Base-by-base conservation (phyloP, 768 basidiomycete genomes). In the Rhodotorula diobovata region DNA sequence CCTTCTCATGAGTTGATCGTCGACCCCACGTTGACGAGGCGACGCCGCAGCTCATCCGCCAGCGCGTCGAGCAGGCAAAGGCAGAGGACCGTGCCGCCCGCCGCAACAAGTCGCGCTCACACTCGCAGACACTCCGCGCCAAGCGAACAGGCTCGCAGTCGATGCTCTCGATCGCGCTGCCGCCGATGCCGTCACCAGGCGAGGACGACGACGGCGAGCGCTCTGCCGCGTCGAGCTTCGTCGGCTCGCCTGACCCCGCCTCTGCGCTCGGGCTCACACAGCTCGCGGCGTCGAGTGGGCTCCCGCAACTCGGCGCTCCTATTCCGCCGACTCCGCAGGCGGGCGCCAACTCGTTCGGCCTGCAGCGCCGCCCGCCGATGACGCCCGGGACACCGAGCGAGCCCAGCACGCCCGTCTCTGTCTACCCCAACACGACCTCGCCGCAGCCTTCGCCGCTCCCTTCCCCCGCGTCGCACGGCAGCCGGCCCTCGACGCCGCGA, bases 11-110 rank as follows among this genome's bases (percentile, higher is more conserved):
- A 15, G 23, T 3, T n/a, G n/a, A n/a, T n/a, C n/a, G 4, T 9
- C 30, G 45, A 7, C 9, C 25, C 9, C 20, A 32, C 32, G 43
- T 20, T 32, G 14, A 55, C 34, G 21, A n/a, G 0, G 45, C 12
- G 34, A 10, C 37, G 11, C 1, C 10, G 28, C 50, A 70, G 65
- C 34, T 54, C 25, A 34, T 71, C 4, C 54, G 61, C 7, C 54
- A 59, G 2, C 65, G 45, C 21, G 50, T 45, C 30, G 61, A 63
- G n/a, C 45, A 66, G 3, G 37, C 34, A 32, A 71, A 71, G 46
- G 48, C 56, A 8, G 70, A 65, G 56, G 46, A 35, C 14, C 48
- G 61, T 2, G 48, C 56, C 9, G 32, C 70, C 2, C 53, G 70
- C 14, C n/a, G 45, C 48, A 39, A 39, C 15, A 55, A 53, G 21